Conservation (phyloP, 2,329 filamentous ascomycete species). For the Aspergillus neoniger region DNA sequence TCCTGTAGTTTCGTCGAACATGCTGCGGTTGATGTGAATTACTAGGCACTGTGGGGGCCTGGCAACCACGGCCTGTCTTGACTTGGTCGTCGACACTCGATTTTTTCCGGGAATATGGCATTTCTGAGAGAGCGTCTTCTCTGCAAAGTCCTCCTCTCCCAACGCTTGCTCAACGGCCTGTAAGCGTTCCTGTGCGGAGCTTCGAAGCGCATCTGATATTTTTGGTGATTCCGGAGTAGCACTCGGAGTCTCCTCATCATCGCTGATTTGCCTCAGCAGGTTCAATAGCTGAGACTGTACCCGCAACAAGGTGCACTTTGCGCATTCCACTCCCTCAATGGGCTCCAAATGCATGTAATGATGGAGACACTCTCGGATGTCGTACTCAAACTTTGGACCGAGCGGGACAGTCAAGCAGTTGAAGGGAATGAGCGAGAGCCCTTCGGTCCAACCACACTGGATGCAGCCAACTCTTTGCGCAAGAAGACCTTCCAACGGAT, state of each 20-base stretch:
- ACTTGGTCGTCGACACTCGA: conserved; percentile 77
- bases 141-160: conserved; percentile 77
- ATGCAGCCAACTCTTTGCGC: conserved; percentile 89
- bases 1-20: conserved; percentile 83
- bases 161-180: conserved; percentile 69
- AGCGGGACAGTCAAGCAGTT: conserved; percentile 89
- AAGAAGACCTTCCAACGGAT: conserved; percentile 82
- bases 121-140: conserved; percentile 62
- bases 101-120: conserved; percentile 68
- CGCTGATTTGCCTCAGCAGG: conserved; percentile 44
- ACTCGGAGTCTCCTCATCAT: conserved; percentile 34
- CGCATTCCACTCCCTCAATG: conserved; percentile 88
- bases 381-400: conserved; percentile 64
- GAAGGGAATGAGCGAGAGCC: conserved; percentile 86
- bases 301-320: conserved; percentile 78
- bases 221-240: conserved; percentile 25
- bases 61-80: conserved; percentile 83
- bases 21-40: conserved; percentile 86
- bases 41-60: conserved; percentile 77
- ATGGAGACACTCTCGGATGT: conserved; percentile 77
- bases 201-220: conserved; percentile 41
- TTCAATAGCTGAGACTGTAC: conserved; percentile 56
- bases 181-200: conserved; percentile 56
- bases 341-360: conserved; percentile 81
- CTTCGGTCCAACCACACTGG: conserved; percentile 81